These are phyloP conservation scores for Anthostomella pinea DNA, from an alignment of 2,329 filamentous ascomycete genomes.

Conservation along the genomic window DNA sequence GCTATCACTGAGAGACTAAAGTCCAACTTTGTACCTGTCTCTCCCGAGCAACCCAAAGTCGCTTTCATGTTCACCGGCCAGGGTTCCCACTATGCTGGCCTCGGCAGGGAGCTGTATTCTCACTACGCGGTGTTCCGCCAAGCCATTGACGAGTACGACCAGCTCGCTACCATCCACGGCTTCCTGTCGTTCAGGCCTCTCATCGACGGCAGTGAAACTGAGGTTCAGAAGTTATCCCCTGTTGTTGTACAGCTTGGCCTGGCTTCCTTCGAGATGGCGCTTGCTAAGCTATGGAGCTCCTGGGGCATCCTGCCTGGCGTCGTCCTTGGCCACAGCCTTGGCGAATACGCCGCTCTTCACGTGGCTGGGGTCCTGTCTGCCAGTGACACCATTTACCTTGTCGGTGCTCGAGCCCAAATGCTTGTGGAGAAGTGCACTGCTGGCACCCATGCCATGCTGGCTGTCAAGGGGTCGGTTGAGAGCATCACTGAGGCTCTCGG, in stretches of 20 bases:
- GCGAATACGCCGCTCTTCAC: conserved; percentile 71
- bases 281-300: conserved; percentile 53
- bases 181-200: conserved; percentile 57
- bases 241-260: conserved; percentile 53
- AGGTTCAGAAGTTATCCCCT: conserved; percentile 45
- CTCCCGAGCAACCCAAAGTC: conserved; percentile 44
- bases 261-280: conserved; percentile 55
- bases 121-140: conserved; percentile 46
- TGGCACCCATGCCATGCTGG: conserved; percentile 61
- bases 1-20: conserved; percentile 41
- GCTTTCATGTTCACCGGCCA: conserved; percentile 57
- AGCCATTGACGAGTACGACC: conserved; percentile 56
- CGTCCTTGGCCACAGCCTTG: conserved; percentile 62
- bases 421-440: conserved; percentile 63
- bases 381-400: conserved; percentile 68
- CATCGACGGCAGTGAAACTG: conserved; percentile 43
- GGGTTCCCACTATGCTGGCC: conserved; percentile 51
- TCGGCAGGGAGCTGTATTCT: conserved; percentile 50
- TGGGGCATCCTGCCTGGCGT: conserved; percentile 54
- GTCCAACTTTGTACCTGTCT: conserved; percentile 42
- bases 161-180: conserved; percentile 47
- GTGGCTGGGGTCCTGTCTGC: conserved; percentile 68
- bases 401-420: conserved; percentile 64
- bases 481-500: conserved; percentile 52
- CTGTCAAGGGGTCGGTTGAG: conserved; percentile 46